These are phyloP conservation scores for Byssoonygena ceratinophila DNA, from an alignment of 2,329 filamentous ascomycete species.

Conservation along the genomic window DNA sequence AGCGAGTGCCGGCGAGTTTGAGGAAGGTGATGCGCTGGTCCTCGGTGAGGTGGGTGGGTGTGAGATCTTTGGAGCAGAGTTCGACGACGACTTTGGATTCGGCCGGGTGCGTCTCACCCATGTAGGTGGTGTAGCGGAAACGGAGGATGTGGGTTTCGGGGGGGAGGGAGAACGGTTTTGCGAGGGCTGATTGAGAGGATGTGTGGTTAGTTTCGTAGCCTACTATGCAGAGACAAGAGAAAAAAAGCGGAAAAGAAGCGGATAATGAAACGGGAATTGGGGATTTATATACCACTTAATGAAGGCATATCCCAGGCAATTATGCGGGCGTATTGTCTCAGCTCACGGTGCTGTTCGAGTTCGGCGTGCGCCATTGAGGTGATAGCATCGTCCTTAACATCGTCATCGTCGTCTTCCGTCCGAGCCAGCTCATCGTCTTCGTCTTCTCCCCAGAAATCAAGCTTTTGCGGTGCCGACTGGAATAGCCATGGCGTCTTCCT, in stretches of 20 bases:
- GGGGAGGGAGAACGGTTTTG: constrained; percentile 69
- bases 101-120: constrained; percentile 86
- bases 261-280: neutral
- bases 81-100: constrained; percentile 90
- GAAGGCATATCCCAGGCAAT: constrained; percentile 94
- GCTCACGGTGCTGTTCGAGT: constrained; percentile 76
- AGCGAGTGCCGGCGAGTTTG: constrained; percentile 76
- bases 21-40: constrained; percentile 67
- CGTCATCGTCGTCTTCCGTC: constrained; percentile 46
- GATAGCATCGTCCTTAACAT: constrained; percentile 57
- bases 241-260: neutral
- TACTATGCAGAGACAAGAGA: neutral
- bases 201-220: neutral
- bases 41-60: constrained; percentile 48
- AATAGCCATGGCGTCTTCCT: constrained; percentile 25
- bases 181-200: constrained; percentile 53
- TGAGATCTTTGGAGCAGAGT: constrained; percentile 64
- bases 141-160: constrained; percentile 58
- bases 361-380: constrained; percentile 73
- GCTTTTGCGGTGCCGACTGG: constrained; percentile 20
- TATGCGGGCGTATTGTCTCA: constrained; percentile 76
- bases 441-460: constrained; percentile 38
- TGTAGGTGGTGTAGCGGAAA: constrained; percentile 94
- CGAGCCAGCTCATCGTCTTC: constrained; percentile 36
- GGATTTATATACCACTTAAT: constrained; percentile 60